phyloP scores from a whole-genome alignment of 345 rosid species.

The Laguncularia racemosa region DNA sequence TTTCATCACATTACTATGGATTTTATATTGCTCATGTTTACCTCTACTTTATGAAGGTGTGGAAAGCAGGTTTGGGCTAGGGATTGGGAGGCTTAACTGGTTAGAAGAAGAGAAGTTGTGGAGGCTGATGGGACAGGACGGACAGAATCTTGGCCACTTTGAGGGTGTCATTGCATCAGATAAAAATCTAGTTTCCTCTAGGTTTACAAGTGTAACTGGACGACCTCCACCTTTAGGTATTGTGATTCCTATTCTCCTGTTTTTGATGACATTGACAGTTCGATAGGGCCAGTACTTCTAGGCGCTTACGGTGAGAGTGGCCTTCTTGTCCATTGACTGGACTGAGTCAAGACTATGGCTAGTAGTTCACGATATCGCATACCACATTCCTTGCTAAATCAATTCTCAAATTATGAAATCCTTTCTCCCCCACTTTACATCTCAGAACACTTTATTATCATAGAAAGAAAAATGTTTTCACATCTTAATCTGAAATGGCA shows the following conservation, averaged over 20 bases:
- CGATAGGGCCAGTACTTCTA: too few species aligned
- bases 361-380: too few species aligned
- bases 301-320: too few species aligned
- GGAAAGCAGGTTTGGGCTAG: constrained; percentile 52
- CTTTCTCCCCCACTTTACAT: too few species aligned
- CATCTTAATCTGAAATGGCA: too few species aligned
- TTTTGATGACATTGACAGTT: not conserved
- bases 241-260: not conserved
- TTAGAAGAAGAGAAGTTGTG: constrained; percentile 47
- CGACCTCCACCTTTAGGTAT: constrained; percentile 66
- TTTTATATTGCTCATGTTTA: constrained; percentile 4
- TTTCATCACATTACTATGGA: not conserved
- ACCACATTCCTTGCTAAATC: too few species aligned
- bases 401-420: too few species aligned
- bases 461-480: too few species aligned
- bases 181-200: constrained; percentile 56
- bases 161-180: constrained; percentile 63
- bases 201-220: constrained; percentile 50
- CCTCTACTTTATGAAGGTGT: constrained; percentile 37
- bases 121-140: constrained; percentile 54
- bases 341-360: too few species aligned
- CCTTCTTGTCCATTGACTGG: too few species aligned
- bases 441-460: too few species aligned
- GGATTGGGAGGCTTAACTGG: constrained; percentile 68
- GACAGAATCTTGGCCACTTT: constrained; percentile 52